phyloP scores from a whole-genome alignment of 768 basidiomycete genomes.

The Suillus alpinus region DNA sequence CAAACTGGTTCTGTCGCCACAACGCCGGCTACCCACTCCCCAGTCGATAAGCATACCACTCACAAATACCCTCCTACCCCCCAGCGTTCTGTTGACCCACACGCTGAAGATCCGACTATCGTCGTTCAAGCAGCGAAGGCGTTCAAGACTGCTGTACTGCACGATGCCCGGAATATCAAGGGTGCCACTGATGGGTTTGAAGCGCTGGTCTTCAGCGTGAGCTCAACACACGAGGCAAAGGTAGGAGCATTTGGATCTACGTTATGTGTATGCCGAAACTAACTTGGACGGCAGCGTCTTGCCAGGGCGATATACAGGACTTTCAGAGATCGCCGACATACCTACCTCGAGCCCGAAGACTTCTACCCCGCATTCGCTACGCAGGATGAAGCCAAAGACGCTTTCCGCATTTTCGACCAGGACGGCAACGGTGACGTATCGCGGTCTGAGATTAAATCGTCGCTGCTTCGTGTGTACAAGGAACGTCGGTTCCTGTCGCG shows the following conservation, averaged over 20 bases:
- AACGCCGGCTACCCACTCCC: slow-evolving; percentile 1
- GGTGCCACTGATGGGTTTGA: slow-evolving; percentile 44
- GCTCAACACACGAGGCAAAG: slow-evolving; percentile 65
- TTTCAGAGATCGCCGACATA: slow-evolving; percentile 53
- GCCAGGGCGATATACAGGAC: slow-evolving; percentile 65
- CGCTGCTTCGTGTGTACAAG: slow-evolving; percentile 68
- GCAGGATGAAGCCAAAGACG: slow-evolving; percentile 53
- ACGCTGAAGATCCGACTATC: slow-evolving; percentile 35
- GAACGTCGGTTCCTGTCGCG: slow-evolving; percentile 74
- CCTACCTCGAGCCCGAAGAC: slow-evolving; percentile 64
- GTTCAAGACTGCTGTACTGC: slow-evolving; percentile 65
- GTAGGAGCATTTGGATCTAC: slow-evolving; percentile 26
- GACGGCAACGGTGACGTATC: slow-evolving; percentile 78
- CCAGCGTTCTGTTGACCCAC: slow-evolving; percentile 18
- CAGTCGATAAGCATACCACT: slow-evolving; percentile 2
- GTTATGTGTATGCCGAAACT: background rate
- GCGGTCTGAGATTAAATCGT: slow-evolving; percentile 70
- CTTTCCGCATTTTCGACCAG: slow-evolving; percentile 74
- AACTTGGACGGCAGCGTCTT: slow-evolving; percentile 44
- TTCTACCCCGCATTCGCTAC: slow-evolving; percentile 67
- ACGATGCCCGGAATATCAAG: slow-evolving; percentile 71
- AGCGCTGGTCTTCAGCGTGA: slow-evolving; percentile 51
- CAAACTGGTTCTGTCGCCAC: background rate
- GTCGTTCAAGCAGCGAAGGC: slow-evolving; percentile 59
- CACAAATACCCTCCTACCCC: slow-evolving; percentile 42